Percentiles rank a stretch among this genome's conserved stretches.
phyloP scores from a whole-genome alignment of 2,329 filamentous ascomycete genomes.

The Tolypocladium ophioglossoides region DNA sequence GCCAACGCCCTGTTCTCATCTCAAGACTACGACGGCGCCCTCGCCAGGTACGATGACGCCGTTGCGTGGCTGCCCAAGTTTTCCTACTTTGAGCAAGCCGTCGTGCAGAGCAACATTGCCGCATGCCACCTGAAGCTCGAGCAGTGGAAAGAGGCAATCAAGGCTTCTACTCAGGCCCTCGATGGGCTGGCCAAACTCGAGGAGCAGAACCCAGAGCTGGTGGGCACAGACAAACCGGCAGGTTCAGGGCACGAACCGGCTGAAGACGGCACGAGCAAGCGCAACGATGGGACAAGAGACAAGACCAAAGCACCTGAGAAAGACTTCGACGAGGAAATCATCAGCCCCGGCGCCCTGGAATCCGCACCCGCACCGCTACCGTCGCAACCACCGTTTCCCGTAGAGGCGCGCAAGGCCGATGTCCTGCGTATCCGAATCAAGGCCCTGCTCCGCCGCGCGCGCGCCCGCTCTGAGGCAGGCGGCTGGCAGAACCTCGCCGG shows the following conservation, averaged over 20 bases:
- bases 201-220: conserved; percentile 20
- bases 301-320: conserved; percentile 30
- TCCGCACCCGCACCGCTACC: conserved; percentile 28
- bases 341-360: conserved; percentile 46
- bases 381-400: conserved; percentile 4
- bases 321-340: conserved; percentile 43
- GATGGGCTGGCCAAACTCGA: conserved; percentile 59
- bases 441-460: conserved; percentile 68
- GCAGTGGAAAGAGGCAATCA: conserved; percentile 76
- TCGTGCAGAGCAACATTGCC: conserved; percentile 79
- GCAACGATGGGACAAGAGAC: conserved; percentile 7
- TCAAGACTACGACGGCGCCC: conserved; percentile 63
- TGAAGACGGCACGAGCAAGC: conserved; percentile 13
- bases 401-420: conserved; percentile 36
- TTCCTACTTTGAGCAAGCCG: conserved; percentile 77
- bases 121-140: conserved; percentile 78
- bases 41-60: conserved; percentile 74
- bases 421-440: conserved; percentile 72
- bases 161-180: conserved; percentile 61
- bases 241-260: conserved; percentile 19
- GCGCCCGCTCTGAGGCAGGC: conserved; percentile 58
- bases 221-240: conserved; percentile 27
- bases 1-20: conserved; percentile 74
- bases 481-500: conserved; percentile 74
- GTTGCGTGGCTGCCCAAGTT: conserved; percentile 71